Conservation (phyloP, 768 basidiomycete species). For the Pisolithus marmoratus region DNA sequence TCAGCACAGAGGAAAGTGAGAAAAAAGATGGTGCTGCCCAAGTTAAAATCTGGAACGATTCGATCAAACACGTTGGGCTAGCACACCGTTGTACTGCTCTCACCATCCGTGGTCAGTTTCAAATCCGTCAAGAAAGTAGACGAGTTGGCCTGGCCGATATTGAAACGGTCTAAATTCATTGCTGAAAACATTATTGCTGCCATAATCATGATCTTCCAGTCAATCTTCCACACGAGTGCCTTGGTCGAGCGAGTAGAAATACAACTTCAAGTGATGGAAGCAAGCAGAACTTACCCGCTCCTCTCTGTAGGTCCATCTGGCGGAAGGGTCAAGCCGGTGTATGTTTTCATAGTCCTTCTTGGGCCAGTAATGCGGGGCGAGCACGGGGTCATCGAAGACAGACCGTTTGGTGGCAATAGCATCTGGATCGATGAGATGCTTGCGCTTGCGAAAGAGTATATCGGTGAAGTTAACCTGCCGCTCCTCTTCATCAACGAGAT, state of each 20-base stretch:
- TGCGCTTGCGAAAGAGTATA: not conserved
- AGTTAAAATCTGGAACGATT: conserved; percentile 40
- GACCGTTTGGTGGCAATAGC: conserved; percentile 45
- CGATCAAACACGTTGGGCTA: not conserved
- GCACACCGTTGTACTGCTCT: not conserved
- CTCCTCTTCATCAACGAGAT: not conserved
- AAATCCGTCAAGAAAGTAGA: conserved; percentile 55
- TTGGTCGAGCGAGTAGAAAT: conserved; percentile 12
- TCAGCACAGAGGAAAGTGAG: conserved; percentile 50
- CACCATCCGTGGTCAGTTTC: conserved; percentile 43
- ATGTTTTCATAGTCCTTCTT: conserved; percentile 48
- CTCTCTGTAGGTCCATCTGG: conserved; percentile 56
- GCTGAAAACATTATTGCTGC: conserved; percentile 54
- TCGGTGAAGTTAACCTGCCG: not conserved
- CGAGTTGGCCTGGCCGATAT: conserved; percentile 53
- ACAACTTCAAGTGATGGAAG: not conserved
- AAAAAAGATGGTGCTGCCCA: conserved; percentile 50
- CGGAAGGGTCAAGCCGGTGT: conserved; percentile 49
- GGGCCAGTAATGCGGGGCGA: conserved; percentile 41
- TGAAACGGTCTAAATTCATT: conserved; percentile 48
- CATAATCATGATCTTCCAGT: conserved; percentile 58
- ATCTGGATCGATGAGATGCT: conserved; percentile 21
- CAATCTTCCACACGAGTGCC: conserved; percentile 48
- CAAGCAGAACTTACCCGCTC: conserved; percentile 33
- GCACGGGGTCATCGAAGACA: conserved; percentile 45